These are phyloP conservation scores for Talaromyces sp. DNA, from an alignment of 2,329 filamentous ascomycete genomes.

Conservation along the genomic window DNA sequence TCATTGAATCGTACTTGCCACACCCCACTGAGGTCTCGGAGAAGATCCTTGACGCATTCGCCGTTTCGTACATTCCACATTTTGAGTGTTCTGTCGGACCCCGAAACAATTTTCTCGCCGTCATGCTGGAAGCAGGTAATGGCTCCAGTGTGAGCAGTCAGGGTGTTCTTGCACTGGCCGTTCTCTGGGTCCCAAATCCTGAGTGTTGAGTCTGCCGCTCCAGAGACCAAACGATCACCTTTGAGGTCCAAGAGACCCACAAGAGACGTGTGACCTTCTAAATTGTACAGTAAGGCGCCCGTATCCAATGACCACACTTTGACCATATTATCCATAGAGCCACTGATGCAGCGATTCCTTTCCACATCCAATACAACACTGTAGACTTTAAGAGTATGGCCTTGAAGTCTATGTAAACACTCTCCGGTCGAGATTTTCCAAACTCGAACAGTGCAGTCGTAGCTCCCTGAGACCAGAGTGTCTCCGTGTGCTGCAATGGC, in stretches of 20 bases:
- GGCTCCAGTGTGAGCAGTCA: slow-evolving; percentile 91
- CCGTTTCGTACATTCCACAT: slow-evolving; percentile 97
- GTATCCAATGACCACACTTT: slow-evolving; percentile 96
- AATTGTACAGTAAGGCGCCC: slow-evolving; percentile 76
- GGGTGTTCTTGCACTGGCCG: slow-evolving; percentile 81
- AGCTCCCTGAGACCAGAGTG: slow-evolving; percentile 94
- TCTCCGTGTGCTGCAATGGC: slow-evolving; percentile 94
- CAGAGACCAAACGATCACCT: slow-evolving; percentile 86
- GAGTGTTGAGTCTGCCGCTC: slow-evolving; percentile 89
- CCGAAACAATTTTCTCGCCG: slow-evolving; percentile 91
- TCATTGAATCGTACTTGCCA: slow-evolving; percentile 99
- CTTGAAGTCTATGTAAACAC: slow-evolving; percentile 74
- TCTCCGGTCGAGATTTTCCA: slow-evolving; percentile 98
- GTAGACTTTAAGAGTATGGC: slow-evolving; percentile 91
- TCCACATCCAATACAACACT: slow-evolving; percentile 91
- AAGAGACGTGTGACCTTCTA: slow-evolving; percentile 88
- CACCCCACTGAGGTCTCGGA: slow-evolving; percentile 91
- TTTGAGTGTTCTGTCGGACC: slow-evolving; percentile 91
- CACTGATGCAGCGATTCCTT: slow-evolving; percentile 92
- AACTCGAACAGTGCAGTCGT: slow-evolving; percentile 90
- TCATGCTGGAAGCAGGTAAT: slow-evolving; percentile 99
- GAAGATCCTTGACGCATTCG: slow-evolving; percentile 84
- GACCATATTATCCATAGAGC: slow-evolving; percentile 96
- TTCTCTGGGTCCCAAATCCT: slow-evolving; percentile 96
- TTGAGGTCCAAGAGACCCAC: slow-evolving; percentile 88